Evolutionary conservation across 176 grass and related monocot genomes (phyloP).

Genomic region (Oryza officinalis): DNA sequence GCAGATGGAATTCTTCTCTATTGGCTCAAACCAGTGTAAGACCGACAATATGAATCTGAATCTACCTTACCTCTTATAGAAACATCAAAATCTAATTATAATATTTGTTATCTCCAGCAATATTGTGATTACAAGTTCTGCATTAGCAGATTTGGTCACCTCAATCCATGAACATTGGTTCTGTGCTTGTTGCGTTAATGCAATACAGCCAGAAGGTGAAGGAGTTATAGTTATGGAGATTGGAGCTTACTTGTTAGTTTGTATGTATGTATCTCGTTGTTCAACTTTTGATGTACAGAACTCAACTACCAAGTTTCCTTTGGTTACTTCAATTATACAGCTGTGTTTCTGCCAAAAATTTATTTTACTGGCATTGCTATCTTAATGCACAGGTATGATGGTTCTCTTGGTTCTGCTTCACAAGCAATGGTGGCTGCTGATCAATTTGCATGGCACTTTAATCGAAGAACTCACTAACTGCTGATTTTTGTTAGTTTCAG

Average conservation of each 20-base stretch:
- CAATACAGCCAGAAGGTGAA: conserved; percentile 65
- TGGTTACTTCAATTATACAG: not conserved
- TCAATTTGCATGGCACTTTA: conserved; percentile 74
- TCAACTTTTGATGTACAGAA: conserved; percentile 20
- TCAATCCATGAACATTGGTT: conserved; percentile 89
- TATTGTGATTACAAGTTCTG: conserved; percentile 26
- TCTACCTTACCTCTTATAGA: not conserved
- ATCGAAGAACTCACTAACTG: conserved; percentile 58
- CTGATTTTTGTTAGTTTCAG: not conserved
- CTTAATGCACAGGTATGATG: conserved; percentile 72
- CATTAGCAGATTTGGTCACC: conserved; percentile 70
- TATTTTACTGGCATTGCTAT: not conserved
- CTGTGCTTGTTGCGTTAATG: conserved; percentile 68
- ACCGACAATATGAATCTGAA: not conserved
- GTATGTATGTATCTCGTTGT: conserved; percentile 55
- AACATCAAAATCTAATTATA: not conserved
- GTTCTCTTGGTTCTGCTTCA: conserved; percentile 72
- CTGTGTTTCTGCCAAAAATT: not conserved
- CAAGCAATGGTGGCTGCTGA: conserved; percentile 78
- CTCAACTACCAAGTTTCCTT: not conserved
- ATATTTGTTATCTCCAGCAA: conserved; percentile 8
- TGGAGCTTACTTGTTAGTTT: conserved; percentile 67
- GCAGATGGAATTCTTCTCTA: conserved; percentile 78
- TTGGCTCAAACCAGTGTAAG: conserved; percentile 80
- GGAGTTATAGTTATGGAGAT: conserved; percentile 82